Evolutionary conservation across 73 alveolate species (phyloP), one percentile per base, ranked within the genome.

Genomic region (Loxodes magnus): DNA sequence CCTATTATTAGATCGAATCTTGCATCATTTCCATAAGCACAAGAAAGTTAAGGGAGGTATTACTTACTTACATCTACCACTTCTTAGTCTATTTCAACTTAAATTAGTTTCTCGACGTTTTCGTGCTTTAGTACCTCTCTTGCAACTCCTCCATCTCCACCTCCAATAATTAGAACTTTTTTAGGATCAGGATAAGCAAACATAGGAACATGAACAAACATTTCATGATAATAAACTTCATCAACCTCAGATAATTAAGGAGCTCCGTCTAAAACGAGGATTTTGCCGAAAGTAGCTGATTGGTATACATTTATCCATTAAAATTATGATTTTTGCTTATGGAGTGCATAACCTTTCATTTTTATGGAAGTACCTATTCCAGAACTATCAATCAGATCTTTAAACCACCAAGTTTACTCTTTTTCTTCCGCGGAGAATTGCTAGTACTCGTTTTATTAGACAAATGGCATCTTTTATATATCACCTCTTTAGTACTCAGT

Each of bases 131-230:
- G 75, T 38, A 71, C 82, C 43, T 77, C 91, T 23, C 88, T 70
- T 1, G 83, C 83, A 1, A 64, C 71, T 4, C 91, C 91, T 4
- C 77, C 62, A 55, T 77, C 91, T 3, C 91, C 91, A 0, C 91
- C 91, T 6, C 91, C 91, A 9, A 77, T 72, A 34, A 77, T 77
- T 16, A 77, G 80, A 27, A 71, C 91, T n/a, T 20, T 43, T 15
- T 15, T 43, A 21, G 56, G 56, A 36, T 43, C 39, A 21, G 56
- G 56, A 20, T 43, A 36, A 14, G 9, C 9, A 19, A 43, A 7
- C 56, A 43, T 19, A 4, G 56, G 56, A 4, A 43, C 56, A 15
- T 43, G 56, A 5, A n/a, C 56, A n/a, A 43, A 21, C 56, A 43
- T 43, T 20, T 43, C 56, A 19, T 43, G 56, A 20, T 43, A 43